Percentiles rank a stretch among this genome's conserved stretches.
These are phyloP conservation scores for Tetracladium setigerum DNA, from an alignment of 495 filamentous ascomycete species.

Conservation along the genomic window DNA sequence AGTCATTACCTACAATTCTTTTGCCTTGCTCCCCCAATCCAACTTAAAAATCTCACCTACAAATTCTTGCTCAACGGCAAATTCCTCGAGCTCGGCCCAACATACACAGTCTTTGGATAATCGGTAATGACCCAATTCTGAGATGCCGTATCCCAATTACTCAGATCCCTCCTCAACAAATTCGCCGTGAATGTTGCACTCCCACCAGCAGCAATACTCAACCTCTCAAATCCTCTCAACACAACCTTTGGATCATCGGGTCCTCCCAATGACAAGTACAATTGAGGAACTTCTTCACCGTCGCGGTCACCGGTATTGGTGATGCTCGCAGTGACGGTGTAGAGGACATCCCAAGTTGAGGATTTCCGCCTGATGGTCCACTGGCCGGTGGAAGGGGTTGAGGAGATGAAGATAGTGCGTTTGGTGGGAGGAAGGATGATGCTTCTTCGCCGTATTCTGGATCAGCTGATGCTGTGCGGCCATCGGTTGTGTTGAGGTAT, in stretches of 20 bases:
- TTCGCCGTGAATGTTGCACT: slow-evolving; percentile 57
- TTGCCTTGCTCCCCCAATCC: too few species aligned
- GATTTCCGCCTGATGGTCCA: slow-evolving; percentile 75
- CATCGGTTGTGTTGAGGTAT: slow-evolving; percentile 72
- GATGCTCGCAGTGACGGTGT: slow-evolving; percentile 67
- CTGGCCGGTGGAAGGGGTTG: slow-evolving; percentile 59
- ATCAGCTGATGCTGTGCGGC: slow-evolving; percentile 53
- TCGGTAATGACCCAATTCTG: slow-evolving; percentile 85
- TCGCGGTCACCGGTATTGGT: slow-evolving; percentile 69
- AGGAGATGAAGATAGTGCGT: slow-evolving; percentile 54
- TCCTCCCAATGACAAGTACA: slow-evolving; percentile 80
- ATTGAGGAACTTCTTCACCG: slow-evolving; percentile 80
- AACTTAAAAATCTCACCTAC: neutral
- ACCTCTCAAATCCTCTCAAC: slow-evolving; percentile 75
- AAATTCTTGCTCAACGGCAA: slow-evolving; percentile 14
- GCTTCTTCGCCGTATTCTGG: slow-evolving; percentile 57
- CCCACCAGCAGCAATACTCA: slow-evolving; percentile 65
- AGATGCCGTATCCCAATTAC: slow-evolving; percentile 74
- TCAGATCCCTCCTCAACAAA: slow-evolving; percentile 74
- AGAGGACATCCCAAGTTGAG: slow-evolving; percentile 74
- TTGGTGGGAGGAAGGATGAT: slow-evolving; percentile 57
- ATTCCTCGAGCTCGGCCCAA: slow-evolving; percentile 32
- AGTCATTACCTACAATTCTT: too few species aligned
- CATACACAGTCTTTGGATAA: slow-evolving; percentile 66
- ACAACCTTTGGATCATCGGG: slow-evolving; percentile 61